Conservation (phyloP, 176 grass and related monocot genomes). For the Coix lacrymajobi region DNA sequence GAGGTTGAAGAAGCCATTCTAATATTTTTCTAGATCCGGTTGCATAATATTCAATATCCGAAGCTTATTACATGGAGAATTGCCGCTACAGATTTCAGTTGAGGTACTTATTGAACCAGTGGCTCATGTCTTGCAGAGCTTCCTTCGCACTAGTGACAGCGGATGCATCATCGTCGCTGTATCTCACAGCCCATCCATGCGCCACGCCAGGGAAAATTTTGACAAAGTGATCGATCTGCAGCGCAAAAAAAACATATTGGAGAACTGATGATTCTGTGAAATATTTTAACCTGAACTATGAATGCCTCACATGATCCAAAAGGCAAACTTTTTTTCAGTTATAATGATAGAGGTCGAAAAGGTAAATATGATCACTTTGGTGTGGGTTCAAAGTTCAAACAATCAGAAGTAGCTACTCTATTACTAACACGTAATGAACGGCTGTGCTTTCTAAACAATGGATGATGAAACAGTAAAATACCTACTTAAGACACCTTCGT, state of each 20-base stretch:
- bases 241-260: background rate
- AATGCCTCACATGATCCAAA: background rate
- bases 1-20: too few relatives aligned
- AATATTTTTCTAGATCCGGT: too few relatives aligned
- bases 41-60: background rate
- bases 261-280: background rate
- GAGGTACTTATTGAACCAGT: constrained; percentile 17
- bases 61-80: background rate
- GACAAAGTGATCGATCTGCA: background rate
- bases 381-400: background rate
- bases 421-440: background rate
- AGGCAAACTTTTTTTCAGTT: background rate
- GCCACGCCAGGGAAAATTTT: constrained; percentile 9
- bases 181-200: constrained; percentile 28
- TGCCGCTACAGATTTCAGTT: background rate
- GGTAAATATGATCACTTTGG: background rate
- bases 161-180: background rate
- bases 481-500: background rate
- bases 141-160: background rate
- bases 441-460: background rate
- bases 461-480: background rate
- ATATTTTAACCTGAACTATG: background rate
- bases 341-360: background rate
- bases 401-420: background rate
- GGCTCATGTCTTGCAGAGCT: background rate